These are phyloP conservation scores for Kwoniella dejecticola DNA, from an alignment of 768 basidiomycete genomes.

Conservation along the genomic window DNA sequence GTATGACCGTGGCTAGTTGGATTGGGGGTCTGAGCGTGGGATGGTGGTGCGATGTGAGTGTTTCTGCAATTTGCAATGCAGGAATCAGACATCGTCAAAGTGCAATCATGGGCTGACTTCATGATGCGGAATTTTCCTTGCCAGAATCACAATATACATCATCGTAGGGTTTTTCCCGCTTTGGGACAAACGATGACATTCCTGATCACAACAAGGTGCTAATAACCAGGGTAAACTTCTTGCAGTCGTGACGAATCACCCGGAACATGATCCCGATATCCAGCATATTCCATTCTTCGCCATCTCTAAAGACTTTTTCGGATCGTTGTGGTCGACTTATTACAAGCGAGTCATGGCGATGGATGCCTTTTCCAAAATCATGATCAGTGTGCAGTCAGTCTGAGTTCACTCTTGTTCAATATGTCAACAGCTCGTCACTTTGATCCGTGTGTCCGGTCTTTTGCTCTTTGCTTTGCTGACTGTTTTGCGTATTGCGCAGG, in stretches of 20 bases:
- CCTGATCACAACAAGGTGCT: neutral
- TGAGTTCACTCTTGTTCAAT: too few species aligned
- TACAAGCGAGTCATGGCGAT: conserved; percentile 84
- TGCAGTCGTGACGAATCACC: conserved; percentile 93
- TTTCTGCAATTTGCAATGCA: neutral
- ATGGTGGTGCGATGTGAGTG: conserved; percentile 95
- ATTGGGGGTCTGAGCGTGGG: conserved; percentile 91
- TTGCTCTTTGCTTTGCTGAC: neutral
- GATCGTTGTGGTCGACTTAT: conserved; percentile 87
- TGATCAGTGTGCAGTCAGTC: conserved; percentile 69
- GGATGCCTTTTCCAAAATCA: conserved; percentile 66
- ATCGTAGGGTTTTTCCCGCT: conserved; percentile 66
- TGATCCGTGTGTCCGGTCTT: neutral
- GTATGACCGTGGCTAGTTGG: conserved; percentile 74
- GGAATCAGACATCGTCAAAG: neutral
- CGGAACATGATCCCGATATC: conserved; percentile 75
- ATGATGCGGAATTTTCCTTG: conserved; percentile 11
- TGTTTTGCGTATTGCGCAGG: conserved; percentile 35
- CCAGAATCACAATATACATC: conserved; percentile 84
- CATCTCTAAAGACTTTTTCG: conserved; percentile 82
- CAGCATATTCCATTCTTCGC: conserved; percentile 86
- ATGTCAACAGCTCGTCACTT: neutral
- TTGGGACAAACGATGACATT: too few species aligned
- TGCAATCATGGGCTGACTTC: too few species aligned
- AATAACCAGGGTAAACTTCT: conserved; percentile 6